Evolutionary conservation across 345 rosid genomes (phyloP).

Genomic region (Theobroma cacao): DNA sequence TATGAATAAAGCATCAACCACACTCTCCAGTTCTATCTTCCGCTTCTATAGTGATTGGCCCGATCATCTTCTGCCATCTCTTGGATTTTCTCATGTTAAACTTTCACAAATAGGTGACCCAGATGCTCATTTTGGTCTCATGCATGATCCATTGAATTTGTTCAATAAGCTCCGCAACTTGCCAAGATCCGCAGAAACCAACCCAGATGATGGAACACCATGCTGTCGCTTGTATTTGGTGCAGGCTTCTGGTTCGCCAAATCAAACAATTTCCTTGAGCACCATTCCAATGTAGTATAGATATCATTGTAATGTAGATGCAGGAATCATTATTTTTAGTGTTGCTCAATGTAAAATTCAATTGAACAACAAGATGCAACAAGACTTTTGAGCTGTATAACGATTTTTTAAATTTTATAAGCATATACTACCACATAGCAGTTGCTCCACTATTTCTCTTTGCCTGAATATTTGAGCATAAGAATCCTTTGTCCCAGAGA

Average conservation of each 20-base stretch:
- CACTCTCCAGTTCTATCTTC: slow-evolving; percentile 64
- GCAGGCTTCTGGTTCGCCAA: slow-evolving; percentile 80
- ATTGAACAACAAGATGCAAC: slow-evolving; percentile 19
- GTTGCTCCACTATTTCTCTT: slow-evolving; percentile 1
- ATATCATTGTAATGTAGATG: slow-evolving; percentile 18
- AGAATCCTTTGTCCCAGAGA: background rate
- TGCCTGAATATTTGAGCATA: background rate
- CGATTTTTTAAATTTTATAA: slow-evolving; percentile 11
- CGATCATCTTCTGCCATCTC: slow-evolving; percentile 75
- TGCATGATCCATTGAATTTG: slow-evolving; percentile 69
- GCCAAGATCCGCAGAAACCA: slow-evolving; percentile 66
- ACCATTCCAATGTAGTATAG: slow-evolving; percentile 22
- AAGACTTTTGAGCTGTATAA: slow-evolving; percentile 4
- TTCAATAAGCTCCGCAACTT: slow-evolving; percentile 79
- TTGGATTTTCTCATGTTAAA: slow-evolving; percentile 79
- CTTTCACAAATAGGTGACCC: slow-evolving; percentile 95
- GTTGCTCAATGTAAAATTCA: slow-evolving; percentile 25
- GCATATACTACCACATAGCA: background rate
- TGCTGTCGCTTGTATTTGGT: slow-evolving; percentile 92
- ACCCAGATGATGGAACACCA: slow-evolving; percentile 93
- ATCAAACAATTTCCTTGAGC: slow-evolving; percentile 33
- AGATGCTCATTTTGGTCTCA: slow-evolving; percentile 84
- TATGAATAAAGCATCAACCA: slow-evolving; percentile 84
- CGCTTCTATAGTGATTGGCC: slow-evolving; percentile 97
- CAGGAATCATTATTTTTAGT: slow-evolving; percentile 21